Conservation (phyloP, 345 rosid species). For the Anacardium occidentale region DNA sequence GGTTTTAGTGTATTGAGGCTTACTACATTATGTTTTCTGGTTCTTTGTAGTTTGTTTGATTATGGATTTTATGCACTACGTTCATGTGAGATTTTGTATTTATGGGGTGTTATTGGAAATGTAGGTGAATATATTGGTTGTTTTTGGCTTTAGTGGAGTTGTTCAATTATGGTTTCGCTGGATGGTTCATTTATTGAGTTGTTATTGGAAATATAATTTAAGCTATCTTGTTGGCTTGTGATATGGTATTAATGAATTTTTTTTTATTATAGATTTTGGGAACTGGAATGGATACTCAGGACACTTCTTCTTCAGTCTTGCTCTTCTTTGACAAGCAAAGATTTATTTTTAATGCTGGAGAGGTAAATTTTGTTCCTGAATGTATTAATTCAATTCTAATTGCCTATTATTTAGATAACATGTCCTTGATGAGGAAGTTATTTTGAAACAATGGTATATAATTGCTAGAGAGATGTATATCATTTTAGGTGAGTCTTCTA, state of each 20-base stretch:
- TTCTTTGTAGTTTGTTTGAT: slow-evolving; percentile 6
- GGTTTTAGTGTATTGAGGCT: background rate
- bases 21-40: background rate
- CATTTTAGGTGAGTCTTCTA: background rate
- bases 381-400: background rate
- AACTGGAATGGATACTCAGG: slow-evolving; percentile 98
- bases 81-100: background rate
- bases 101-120: background rate
- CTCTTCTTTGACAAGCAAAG: slow-evolving; percentile 92
- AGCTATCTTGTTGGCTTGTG: background rate
- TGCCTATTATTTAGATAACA: no score
- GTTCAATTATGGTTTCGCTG: background rate
- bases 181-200: background rate
- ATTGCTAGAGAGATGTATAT: no score
- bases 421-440: no score
- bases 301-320: slow-evolving; percentile 83
- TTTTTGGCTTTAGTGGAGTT: background rate
- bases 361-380: slow-evolving; percentile 39
- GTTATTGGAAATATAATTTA: background rate
- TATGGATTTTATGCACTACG: background rate
- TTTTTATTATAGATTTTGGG: slow-evolving; percentile 59
- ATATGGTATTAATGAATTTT: background rate
- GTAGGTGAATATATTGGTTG: background rate
- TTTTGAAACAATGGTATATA: background rate
- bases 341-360: slow-evolving; percentile 94